Conservation (phyloP, 2,329 filamentous ascomycete species). For the Xylariales sp. region DNA sequence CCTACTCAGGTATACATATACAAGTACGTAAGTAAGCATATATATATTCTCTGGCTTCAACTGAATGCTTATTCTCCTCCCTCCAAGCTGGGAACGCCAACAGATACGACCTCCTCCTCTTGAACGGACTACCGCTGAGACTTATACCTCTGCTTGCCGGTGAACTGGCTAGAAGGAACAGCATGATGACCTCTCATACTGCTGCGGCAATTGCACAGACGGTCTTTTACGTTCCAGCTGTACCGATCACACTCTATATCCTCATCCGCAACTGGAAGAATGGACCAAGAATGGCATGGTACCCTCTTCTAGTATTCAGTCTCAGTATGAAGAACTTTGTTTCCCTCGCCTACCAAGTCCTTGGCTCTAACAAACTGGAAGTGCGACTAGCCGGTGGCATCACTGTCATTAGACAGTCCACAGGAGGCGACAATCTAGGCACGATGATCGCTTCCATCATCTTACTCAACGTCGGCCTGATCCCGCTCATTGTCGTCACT, state of each 20-base stretch:
- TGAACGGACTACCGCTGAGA: no score
- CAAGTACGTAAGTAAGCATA: not conserved
- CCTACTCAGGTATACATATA: not conserved
- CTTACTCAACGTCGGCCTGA: constrained; percentile 9
- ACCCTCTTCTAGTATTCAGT: constrained; percentile 19
- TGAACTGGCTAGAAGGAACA: no score
- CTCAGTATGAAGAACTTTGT: not conserved
- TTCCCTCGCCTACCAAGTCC: not conserved
- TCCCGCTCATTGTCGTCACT: constrained; percentile 8
- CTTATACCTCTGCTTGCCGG: no score
- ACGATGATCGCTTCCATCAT: constrained; percentile 5
- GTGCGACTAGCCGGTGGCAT: constrained; percentile 7
- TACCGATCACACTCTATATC: constrained; percentile 19
- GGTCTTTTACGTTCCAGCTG: constrained; percentile 22
- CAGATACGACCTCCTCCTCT: no score
- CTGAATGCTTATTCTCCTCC: no score
- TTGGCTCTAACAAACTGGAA: not conserved
- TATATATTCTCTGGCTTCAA: not conserved
- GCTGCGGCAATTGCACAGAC: constrained; percentile 21
- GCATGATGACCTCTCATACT: constrained; percentile 16
- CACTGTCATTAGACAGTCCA: not conserved
- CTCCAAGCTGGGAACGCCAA: no score
- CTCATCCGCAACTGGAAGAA: constrained; percentile 22
- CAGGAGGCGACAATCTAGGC: not conserved
- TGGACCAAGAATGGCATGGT: constrained; percentile 24